Percentiles rank a stretch among this genome's conserved stretches.
phyloP scores from a whole-genome alignment of 2,329 filamentous ascomycete species.

The Penicillium sp. region DNA sequence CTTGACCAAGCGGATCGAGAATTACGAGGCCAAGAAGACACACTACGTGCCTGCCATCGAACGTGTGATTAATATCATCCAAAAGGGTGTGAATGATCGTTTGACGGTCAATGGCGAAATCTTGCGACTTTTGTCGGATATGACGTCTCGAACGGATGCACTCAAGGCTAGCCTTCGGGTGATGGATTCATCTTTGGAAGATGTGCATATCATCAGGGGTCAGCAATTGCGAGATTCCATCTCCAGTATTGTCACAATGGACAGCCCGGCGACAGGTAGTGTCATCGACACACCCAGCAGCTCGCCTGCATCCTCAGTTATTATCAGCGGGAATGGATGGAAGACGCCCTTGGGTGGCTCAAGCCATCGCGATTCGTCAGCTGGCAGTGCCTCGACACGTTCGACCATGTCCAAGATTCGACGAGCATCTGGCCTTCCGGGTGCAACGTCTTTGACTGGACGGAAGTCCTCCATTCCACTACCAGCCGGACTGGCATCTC shows the following conservation, averaged over 20 bases:
- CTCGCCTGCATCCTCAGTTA: slow-evolving; percentile 64
- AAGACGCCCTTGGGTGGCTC: slow-evolving; percentile 47
- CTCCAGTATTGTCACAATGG: slow-evolving; percentile 83
- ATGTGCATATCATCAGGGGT: slow-evolving; percentile 57
- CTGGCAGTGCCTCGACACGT: slow-evolving; percentile 39
- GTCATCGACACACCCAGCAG: slow-evolving; percentile 66
- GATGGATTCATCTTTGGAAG: slow-evolving; percentile 70
- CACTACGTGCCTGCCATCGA: slow-evolving; percentile 94
- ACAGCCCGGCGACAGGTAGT: slow-evolving; percentile 67
- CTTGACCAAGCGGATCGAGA: slow-evolving; percentile 80
- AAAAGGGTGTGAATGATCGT: slow-evolving; percentile 92
- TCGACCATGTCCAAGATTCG: slow-evolving; percentile 38
- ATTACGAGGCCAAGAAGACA: slow-evolving; percentile 87
- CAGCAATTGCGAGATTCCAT: slow-evolving; percentile 87
- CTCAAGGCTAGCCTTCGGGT: slow-evolving; percentile 73
- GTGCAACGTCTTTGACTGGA: slow-evolving; percentile 25
- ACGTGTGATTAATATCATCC: slow-evolving; percentile 84
- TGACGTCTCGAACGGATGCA: slow-evolving; percentile 74
- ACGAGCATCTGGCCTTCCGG: slow-evolving; percentile 49
- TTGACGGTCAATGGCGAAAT: slow-evolving; percentile 96
- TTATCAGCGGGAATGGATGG: slow-evolving; percentile 51
- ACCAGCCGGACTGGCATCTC: slow-evolving; percentile 28
- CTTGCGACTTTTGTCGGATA: slow-evolving; percentile 75
- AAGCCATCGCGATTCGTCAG: slow-evolving; percentile 47
- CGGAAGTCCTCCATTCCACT: slow-evolving; percentile 40